Evolutionary conservation across 768 basidiomycete genomes (phyloP).

Genomic region (Gautieria morchelliformis): DNA sequence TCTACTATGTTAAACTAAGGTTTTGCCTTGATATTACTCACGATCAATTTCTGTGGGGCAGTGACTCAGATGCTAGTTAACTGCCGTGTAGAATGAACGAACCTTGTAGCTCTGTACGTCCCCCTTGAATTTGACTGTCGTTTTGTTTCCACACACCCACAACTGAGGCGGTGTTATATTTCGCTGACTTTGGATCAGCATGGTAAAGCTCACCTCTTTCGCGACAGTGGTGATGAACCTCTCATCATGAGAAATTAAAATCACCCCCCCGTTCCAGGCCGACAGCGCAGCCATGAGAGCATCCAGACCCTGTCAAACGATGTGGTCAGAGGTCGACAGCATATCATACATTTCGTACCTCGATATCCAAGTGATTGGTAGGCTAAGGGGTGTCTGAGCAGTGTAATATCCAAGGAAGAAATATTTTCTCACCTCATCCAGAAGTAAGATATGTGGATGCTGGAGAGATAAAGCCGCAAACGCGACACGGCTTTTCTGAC

Average conservation of each 20-base stretch:
- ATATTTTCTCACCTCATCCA: conserved; percentile 68
- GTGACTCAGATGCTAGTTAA: conserved; percentile 4
- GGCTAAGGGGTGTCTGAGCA: conserved; percentile 36
- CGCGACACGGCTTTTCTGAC: conserved; percentile 93
- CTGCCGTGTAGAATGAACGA: conserved; percentile 7
- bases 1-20: conserved; percentile 18
- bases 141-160: conserved; percentile 87
- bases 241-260: conserved; percentile 93
- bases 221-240: conserved; percentile 88
- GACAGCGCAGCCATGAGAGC: conserved; percentile 80
- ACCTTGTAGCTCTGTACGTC: conserved; percentile 93
- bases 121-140: conserved; percentile 74
- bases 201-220: conserved; percentile 47
- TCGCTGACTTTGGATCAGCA: background rate
- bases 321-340: background rate
- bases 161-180: conserved; percentile 38
- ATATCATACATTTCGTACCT: conserved; percentile 33
- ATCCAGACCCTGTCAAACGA: conserved; percentile 69
- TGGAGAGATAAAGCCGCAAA: conserved; percentile 82
- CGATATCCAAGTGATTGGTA: conserved; percentile 94
- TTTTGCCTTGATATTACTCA: conserved; percentile 56
- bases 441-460: conserved; percentile 82
- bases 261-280: conserved; percentile 84
- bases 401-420: background rate
- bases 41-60: conserved; percentile 60